Percentiles rank a stretch among this genome's conserved stretches.
Evolutionary conservation across 2,329 filamentous ascomycete species (phyloP).

Genomic region (Lachnellula cervina): DNA sequence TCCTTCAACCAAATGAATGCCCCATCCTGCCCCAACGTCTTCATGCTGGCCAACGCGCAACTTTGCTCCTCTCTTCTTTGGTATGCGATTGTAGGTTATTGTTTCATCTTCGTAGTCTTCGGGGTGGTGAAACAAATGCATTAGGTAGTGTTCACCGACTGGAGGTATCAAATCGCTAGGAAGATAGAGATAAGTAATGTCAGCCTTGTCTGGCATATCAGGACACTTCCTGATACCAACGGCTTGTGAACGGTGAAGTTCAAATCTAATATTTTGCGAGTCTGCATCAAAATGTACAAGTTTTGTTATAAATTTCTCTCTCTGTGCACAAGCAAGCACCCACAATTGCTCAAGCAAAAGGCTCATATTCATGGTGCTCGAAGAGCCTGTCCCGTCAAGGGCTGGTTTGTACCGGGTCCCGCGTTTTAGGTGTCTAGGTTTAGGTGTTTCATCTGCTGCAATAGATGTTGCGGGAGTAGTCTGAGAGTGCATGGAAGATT

Average conservation of each 20-base stretch:
- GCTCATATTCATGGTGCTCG: neutral
- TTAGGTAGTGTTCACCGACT: neutral
- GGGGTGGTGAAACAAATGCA: slow-evolving; percentile 4
- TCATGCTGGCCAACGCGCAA: neutral
- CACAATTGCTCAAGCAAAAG: neutral
- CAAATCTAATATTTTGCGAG: neutral
- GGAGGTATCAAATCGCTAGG: neutral
- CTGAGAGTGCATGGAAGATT: neutral
- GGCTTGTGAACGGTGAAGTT: neutral
- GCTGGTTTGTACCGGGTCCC: neutral
- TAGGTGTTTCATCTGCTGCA: neutral
- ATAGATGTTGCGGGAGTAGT: neutral
- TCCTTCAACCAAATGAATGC: neutral
- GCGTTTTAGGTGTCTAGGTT: neutral
- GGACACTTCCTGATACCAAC: neutral
- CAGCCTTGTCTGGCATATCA: neutral
- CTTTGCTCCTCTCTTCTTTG: neutral
- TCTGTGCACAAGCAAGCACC: neutral
- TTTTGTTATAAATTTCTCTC: neutral
- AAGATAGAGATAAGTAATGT: neutral
- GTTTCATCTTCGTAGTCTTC: slow-evolving; percentile 3
- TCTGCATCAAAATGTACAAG: neutral
- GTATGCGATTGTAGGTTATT: neutral
- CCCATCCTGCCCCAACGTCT: neutral
- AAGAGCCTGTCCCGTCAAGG: neutral